phyloP scores from a whole-genome alignment of 495 filamentous ascomycete genomes.

The Hyaloscypha bicolor region DNA sequence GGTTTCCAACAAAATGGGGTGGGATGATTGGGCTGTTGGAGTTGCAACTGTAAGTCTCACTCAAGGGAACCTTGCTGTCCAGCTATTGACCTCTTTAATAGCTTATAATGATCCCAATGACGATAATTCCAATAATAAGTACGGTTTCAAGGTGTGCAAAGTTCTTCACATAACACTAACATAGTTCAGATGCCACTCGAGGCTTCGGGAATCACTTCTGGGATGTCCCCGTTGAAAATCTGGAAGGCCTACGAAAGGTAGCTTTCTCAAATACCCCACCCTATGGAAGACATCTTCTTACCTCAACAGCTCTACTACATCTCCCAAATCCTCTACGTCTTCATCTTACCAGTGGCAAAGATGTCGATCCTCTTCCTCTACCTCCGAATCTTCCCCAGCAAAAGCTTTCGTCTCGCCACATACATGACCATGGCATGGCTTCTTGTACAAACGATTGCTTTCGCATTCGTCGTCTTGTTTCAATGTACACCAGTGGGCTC shows the following conservation, averaged over 20 bases:
- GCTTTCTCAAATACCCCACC: neutral
- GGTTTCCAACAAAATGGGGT: conserved; percentile 13
- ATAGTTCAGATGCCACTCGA: conserved; percentile 8
- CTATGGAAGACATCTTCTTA: neutral
- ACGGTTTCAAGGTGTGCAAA: neutral
- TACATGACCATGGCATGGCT: conserved; percentile 39
- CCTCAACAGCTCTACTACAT: conserved; percentile 41
- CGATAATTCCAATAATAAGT: conserved; percentile 18
- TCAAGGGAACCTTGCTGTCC: neutral
- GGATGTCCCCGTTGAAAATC: conserved; percentile 9
- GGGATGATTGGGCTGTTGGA: conserved; percentile 21
- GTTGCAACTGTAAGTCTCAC: conserved; percentile 7
- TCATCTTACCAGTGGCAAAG: conserved; percentile 46
- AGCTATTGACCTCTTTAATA: neutral
- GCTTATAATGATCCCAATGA: conserved; percentile 12
- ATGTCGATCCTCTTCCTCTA: conserved; percentile 55
- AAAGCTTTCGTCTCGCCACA: conserved; percentile 39
- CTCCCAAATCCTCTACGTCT: conserved; percentile 41
- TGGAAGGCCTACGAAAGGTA: conserved; percentile 8
- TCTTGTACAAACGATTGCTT: conserved; percentile 29
- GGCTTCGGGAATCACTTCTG: conserved; percentile 25
- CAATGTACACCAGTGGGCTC: conserved; percentile 44
- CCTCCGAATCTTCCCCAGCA: conserved; percentile 50
- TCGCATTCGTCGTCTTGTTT: conserved; percentile 43
- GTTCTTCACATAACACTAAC: neutral